Percentiles rank a stretch among this genome's conserved stretches.
These are phyloP conservation scores for Hygrophoropsis aurantiaca DNA, from an alignment of 768 basidiomycete species.

Conservation along the genomic window DNA sequence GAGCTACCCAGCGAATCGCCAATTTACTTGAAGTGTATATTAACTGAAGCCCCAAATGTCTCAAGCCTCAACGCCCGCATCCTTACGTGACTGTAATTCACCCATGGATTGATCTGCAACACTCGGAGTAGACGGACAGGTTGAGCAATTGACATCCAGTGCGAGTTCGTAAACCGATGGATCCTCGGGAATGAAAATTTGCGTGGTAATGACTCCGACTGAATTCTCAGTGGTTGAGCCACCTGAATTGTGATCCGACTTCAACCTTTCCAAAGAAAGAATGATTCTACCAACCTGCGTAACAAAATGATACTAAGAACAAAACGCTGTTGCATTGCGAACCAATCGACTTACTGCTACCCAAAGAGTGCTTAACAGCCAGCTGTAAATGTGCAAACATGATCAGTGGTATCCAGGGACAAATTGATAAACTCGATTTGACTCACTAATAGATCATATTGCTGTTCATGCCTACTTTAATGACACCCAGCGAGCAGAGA, in stretches of 20 bases:
- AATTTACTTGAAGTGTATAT: no score
- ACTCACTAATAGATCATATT: constrained; percentile 22
- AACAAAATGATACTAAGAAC: no score
- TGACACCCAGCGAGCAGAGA: constrained; percentile 11
- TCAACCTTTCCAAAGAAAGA: constrained; percentile 5
- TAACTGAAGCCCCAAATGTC: no score
- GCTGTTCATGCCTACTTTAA: constrained; percentile 11
- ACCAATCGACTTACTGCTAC: constrained; percentile 12
- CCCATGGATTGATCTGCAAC: no score
- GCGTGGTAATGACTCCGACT: neutral
- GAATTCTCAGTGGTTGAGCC: constrained; percentile 9
- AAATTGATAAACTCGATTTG: neutral
- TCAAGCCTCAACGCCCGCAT: no score
- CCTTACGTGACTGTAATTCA: no score
- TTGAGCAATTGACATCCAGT: no score
- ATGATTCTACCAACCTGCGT: constrained; percentile 16
- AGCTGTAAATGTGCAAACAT: constrained; percentile 6
- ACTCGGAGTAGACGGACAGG: no score
- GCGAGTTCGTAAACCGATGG: no score
- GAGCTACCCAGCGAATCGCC: no score
- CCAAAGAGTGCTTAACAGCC: constrained; percentile 17
- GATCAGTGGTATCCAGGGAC: neutral
- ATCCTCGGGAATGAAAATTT: neutral
- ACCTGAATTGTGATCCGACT: constrained; percentile 15
- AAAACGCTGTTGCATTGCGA: no score